Evolutionary conservation across 108 stramenopile species (phyloP), one percentile per base, ranked within the genome.

Genomic region (Bacterosira constricta): DNA sequence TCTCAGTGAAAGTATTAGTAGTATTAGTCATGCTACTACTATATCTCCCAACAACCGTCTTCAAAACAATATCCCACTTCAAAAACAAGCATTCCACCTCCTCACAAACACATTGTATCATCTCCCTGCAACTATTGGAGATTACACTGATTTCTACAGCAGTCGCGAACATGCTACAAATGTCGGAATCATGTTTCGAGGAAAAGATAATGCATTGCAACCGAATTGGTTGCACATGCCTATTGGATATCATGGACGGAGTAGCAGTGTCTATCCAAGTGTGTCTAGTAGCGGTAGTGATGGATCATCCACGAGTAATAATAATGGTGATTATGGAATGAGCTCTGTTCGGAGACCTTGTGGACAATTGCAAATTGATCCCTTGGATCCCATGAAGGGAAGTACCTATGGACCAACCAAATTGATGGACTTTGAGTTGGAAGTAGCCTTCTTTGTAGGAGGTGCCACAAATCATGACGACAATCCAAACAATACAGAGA

Each of bases 151-250:
- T 54, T 97, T 96, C 64, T 97, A 97, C 76, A 80, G 85, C 17
- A 89, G 88, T n/a, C 83, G 94, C 5, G 92, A 96, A 63, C 96
- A 97, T 79, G 96, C 96, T 2, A 96, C 94, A 25, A 97, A 97
- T 75, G 87, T 96, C 17, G 94, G 94, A 4, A 94, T 78, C 57
- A 96, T 97, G 93, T 96, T 95, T 66, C 89, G 96, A 10, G 97
- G 97, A 30, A 89, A 84, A 36, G 95, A 96, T 20, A 90, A 95
- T 67, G 97, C 97, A 10, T 83, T 96, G 41, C 92, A 94, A 57
- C 94, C 97, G 12, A 96, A 96, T 60, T 96, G 95, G 95, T 77
- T 95, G 21, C 94, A 95, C 64, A 73, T 96, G 56, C 97, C 97
- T 12, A 91, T 97, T 4, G 97, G 97, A 23, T 97, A 97, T 71